phyloP scores from a whole-genome alignment of 73 alveolate species.

The Paramecium sexaurelia region DNA sequence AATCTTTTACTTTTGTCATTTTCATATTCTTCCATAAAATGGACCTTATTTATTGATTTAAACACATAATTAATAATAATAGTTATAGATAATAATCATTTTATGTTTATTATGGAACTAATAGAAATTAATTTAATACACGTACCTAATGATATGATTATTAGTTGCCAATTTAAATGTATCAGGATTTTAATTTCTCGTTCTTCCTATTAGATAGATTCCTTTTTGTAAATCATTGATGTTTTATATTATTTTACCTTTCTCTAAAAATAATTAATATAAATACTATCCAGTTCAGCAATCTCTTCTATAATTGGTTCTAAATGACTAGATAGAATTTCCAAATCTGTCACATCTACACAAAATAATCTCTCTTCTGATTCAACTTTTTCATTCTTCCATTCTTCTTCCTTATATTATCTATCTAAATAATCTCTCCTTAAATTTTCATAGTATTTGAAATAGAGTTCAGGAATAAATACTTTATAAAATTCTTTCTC shows the following conservation, averaged over 20 bases:
- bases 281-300: neutral
- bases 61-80: neutral
- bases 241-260: neutral
- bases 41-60: constrained; percentile 18
- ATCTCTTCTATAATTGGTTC: neutral
- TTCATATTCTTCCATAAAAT: constrained; percentile 39
- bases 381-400: neutral
- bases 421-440: neutral
- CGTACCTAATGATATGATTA: neutral
- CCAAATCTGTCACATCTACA: neutral
- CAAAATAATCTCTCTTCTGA: neutral
- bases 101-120: neutral
- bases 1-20: neutral
- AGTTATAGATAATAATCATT: neutral
- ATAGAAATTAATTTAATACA: neutral
- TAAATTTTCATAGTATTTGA: neutral
- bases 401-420: neutral
- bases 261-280: neutral
- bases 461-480: neutral
- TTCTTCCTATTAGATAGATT: neutral
- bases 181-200: neutral
- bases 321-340: neutral
- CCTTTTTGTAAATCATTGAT: neutral
- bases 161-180: neutral
- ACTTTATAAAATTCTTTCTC: neutral